Evolutionary conservation across 2,329 filamentous ascomycete genomes (phyloP).

Genomic region (Diaporthe ampelina): DNA sequence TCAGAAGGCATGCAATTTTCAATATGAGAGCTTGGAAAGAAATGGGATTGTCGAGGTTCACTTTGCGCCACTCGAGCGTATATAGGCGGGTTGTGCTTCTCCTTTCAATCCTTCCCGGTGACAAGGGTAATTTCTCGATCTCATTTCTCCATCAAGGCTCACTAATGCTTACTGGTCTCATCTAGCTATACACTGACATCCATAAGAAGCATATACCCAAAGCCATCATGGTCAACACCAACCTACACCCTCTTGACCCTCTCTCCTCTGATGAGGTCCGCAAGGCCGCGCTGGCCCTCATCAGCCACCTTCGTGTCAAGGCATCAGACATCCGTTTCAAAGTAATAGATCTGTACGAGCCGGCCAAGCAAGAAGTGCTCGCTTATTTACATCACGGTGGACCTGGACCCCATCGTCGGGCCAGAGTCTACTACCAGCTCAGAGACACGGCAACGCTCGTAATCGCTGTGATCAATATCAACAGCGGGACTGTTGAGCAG

Average conservation of each 20-base stretch:
- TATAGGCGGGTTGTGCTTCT: too few species aligned
- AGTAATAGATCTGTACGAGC: constrained; percentile 1
- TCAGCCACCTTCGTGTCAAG: not conserved
- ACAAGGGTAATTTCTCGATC: not conserved
- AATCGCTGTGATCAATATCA: not conserved
- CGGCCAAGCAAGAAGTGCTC: not conserved
- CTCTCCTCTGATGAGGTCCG: constrained; percentile 2
- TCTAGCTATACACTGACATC: not conserved
- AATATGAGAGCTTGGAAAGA: not conserved
- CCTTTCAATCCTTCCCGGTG: too few species aligned
- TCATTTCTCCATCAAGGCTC: not conserved
- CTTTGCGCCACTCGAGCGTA: too few species aligned
- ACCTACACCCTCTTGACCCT: not conserved
- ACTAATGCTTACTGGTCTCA: too few species aligned
- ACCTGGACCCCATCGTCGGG: not conserved
- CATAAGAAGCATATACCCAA: not conserved
- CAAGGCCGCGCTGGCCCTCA: not conserved
- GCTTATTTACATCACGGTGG: not conserved
- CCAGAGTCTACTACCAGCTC: not conserved
- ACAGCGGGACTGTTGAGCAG: not conserved
- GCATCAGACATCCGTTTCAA: constrained; percentile 1
- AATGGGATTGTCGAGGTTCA: too few species aligned
- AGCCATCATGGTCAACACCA: not conserved
- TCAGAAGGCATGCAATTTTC: too few species aligned
- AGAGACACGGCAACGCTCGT: not conserved